Base-by-base conservation (phyloP, 352 stramenopile genomes). In the Salisapilia sapeloensis region DNA sequence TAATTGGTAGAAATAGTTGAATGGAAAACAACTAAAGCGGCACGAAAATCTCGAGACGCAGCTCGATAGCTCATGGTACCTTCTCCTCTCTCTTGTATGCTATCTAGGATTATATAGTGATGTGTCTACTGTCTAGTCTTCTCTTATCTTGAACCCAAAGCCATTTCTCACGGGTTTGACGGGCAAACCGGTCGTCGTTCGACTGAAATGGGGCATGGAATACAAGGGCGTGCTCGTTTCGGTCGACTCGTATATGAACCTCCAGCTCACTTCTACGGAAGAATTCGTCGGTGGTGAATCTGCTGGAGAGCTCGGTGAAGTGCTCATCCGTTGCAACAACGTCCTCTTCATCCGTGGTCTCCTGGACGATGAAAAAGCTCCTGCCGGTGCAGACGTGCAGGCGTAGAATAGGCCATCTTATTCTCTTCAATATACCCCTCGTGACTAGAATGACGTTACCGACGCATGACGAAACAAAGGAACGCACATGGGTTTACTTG, bases 271-370 rank as follows among this genome's bases (percentile, higher is more conserved):
- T 29, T 82, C 94, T 35, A 96, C 92, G 17, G 90, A 99, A 54
- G 95, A 99, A 59, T 98, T 91, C 52, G 86, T 99, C 41, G 92
- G 97, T 62, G 94, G 94, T 38, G 62, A 97, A 48, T 83, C 97
- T 29, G 91, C 93, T 6, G 95, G 95, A 30, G 93, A 92, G 49
- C 57, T 99, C 38, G 95, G 95, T 12, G 94, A 99, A 60, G 90
- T 98, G 27, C 72, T 99, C 21, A 97, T 99, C 44, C 82, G 95
- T 44, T 99, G 94, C 53, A 99, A 99, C 67, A 99, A 99, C 67
- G 92, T 99, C 18, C 66, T 99, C 18, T 99, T 97, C 53, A 79
- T 99, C 18, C 72, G 87, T 31, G 80, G 74, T 5, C 74, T 85
- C 3, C 40, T 69, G 29, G 71, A 86, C 29, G 75, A 74, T 35